A percentile compares a stretch with the other conserved stretches of the same genome.
phyloP scores from a whole-genome alignment of 257 asterid genomes.

The Verbena officinalis region DNA sequence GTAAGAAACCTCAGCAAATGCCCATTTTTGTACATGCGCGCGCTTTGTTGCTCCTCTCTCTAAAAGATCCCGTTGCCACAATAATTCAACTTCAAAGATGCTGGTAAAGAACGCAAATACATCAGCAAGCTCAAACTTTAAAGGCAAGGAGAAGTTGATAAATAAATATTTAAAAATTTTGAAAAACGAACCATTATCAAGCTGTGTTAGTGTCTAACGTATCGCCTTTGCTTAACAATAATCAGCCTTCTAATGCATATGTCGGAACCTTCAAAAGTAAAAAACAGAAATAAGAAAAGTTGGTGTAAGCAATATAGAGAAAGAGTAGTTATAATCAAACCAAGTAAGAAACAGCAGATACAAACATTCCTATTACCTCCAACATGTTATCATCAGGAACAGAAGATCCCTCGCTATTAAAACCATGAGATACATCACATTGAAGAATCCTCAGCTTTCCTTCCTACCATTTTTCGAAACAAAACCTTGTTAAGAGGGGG shows the following conservation, averaged over 20 bases:
- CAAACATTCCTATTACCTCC: conserved; percentile 56
- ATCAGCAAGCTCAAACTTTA: conserved; percentile 23
- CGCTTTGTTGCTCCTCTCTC: no score
- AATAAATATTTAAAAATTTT: background rate
- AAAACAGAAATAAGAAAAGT: no score
- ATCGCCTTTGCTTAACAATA: conserved; percentile 30
- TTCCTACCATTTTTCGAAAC: conserved; percentile 58
- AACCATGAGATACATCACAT: conserved; percentile 59
- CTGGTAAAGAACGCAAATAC: conserved; percentile 16
- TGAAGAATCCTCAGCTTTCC: conserved; percentile 95
- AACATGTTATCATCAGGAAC: conserved; percentile 65
- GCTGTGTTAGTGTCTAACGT: conserved; percentile 29
- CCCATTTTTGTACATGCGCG: background rate
- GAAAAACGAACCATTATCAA: conserved; percentile 31
- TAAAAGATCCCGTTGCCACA: no score
- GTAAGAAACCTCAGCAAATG: no score
- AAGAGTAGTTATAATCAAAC: background rate
- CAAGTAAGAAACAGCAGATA: no score
- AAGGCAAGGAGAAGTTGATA: conserved; percentile 4
- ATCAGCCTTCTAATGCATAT: conserved; percentile 76
- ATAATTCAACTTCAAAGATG: no score
- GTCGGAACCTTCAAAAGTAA: conserved; percentile 61
- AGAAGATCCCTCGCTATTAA: conserved; percentile 41
- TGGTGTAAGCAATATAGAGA: background rate
- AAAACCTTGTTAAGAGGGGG: conserved; percentile 15